Evolutionary conservation across 2,329 filamentous ascomycete genomes (phyloP).

Genomic region (Trichoderma brevicompactum): DNA sequence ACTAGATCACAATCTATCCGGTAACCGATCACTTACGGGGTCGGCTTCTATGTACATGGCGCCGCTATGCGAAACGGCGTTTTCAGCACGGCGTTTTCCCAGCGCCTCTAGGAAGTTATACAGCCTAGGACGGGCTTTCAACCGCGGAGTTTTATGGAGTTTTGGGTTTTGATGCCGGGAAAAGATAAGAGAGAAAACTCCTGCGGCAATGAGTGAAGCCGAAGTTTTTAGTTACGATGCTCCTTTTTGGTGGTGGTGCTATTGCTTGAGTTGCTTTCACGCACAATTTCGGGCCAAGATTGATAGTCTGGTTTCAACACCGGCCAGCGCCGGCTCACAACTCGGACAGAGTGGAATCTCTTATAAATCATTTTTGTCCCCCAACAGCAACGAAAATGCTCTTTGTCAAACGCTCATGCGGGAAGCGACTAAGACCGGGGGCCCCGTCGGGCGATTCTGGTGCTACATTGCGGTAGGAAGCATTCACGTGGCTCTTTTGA

Average conservation of each 20-base stretch:
- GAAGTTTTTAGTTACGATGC: background rate
- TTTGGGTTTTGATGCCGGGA: background rate
- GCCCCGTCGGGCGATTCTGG: background rate
- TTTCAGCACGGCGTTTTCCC: constrained; percentile 13
- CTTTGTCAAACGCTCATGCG: constrained; percentile 1
- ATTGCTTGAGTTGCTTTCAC: background rate
- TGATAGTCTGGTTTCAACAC: background rate
- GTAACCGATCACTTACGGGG: background rate
- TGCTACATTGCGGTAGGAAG: constrained; percentile 10
- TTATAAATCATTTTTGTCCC: constrained; percentile 21
- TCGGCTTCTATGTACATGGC: background rate
- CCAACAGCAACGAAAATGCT: background rate
- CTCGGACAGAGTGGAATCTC: background rate
- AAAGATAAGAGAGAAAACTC: background rate
- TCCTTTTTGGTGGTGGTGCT: background rate
- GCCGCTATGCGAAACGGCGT: constrained; percentile 12
- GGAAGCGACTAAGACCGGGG: background rate
- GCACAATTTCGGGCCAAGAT: background rate
- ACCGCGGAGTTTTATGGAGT: background rate
- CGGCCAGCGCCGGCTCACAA: constrained; percentile 28
- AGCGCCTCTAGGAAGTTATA: too few relatives aligned
- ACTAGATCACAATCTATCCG: background rate
- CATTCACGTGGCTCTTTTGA: constrained; percentile 12
- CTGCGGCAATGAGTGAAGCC: constrained; percentile 2
- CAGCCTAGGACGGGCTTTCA: background rate